A percentile compares a stretch with the other conserved stretches of the same genome.
Evolutionary conservation across 345 rosid species (phyloP).

Genomic region (Syzygium aromaticum): DNA sequence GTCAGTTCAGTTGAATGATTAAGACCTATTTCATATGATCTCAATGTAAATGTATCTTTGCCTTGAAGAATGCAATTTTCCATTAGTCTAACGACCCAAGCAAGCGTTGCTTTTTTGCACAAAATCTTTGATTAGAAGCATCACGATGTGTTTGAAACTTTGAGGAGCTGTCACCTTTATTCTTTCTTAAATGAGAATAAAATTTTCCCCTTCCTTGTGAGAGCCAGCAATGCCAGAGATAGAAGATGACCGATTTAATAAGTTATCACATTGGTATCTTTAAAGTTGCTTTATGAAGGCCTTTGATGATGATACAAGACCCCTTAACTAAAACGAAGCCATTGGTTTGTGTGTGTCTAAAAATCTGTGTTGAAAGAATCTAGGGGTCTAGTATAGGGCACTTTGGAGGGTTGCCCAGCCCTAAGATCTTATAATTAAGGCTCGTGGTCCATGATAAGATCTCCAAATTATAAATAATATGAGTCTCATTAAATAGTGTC

Average conservation of each 20-base stretch:
- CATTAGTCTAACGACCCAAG: slow-evolving; percentile 1
- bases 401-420: not conserved
- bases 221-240: slow-evolving; percentile 9
- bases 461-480: not conserved
- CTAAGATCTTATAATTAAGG: not conserved
- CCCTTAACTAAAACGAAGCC: slow-evolving; percentile 7
- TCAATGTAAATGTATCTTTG: not conserved
- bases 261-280: slow-evolving; percentile 33
- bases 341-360: not conserved
- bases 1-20: slow-evolving; percentile 11
- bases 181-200: slow-evolving; percentile 12
- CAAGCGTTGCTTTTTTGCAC: not conserved
- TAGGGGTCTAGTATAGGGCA: slow-evolving; percentile 5
- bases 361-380: slow-evolving; percentile 15
- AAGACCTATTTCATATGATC: not conserved
- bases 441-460: not conserved
- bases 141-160: slow-evolving; percentile 9
- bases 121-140: slow-evolving; percentile 15
- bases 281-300: slow-evolving; percentile 18
- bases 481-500: not conserved
- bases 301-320: slow-evolving; percentile 3
- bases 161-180: slow-evolving; percentile 5
- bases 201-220: slow-evolving; percentile 10
- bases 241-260: slow-evolving; percentile 21
- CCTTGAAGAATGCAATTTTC: not conserved